Percentiles rank a stretch among this genome's conserved stretches.
phyloP scores from a whole-genome alignment of 2,329 filamentous ascomycete species.

The Ramichloridium luteum region DNA sequence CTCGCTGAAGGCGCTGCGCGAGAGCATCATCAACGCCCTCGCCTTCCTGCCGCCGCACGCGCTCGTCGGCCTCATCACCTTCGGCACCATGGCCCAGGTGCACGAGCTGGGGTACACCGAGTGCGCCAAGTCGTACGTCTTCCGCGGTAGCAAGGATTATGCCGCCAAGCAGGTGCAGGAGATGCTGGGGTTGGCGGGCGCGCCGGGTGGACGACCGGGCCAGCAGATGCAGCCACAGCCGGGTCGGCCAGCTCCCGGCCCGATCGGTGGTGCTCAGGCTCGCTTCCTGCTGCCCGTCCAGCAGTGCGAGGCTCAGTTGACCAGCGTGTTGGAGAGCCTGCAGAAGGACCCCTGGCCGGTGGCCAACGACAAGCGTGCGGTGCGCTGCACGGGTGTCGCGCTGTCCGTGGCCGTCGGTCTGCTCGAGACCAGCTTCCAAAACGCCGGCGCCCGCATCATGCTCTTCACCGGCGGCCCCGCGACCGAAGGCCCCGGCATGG shows the following conservation, averaged over 20 bases:
- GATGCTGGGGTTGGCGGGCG: conserved; percentile 71
- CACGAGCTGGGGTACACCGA: conserved; percentile 97
- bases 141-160: conserved; percentile 96
- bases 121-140: conserved; percentile 97
- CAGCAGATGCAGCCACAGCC: conserved; percentile 50
- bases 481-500: conserved; percentile 92
- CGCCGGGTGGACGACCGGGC: conserved; percentile 60
- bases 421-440: conserved; percentile 89
- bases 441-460: conserved; percentile 92
- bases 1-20: conserved; percentile 68
- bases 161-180: conserved; percentile 98
- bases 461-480: conserved; percentile 89
- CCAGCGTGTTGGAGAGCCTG: conserved; percentile 85
- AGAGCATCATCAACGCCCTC: conserved; percentile 76
- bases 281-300: conserved; percentile 89
- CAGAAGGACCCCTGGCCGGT: conserved; percentile 98
- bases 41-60: conserved; percentile 71
- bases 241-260: conserved; percentile 51
- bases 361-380: conserved; percentile 75
- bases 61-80: conserved; percentile 72
- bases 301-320: conserved; percentile 94
- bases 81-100: conserved; percentile 92
- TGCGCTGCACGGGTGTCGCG: conserved; percentile 93
- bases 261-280: conserved; percentile 67
- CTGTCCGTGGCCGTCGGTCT: conserved; percentile 87